Base-by-base conservation (phyloP, 192 early-diverging fungal species). In the Ambispora gerdemannii region DNA sequence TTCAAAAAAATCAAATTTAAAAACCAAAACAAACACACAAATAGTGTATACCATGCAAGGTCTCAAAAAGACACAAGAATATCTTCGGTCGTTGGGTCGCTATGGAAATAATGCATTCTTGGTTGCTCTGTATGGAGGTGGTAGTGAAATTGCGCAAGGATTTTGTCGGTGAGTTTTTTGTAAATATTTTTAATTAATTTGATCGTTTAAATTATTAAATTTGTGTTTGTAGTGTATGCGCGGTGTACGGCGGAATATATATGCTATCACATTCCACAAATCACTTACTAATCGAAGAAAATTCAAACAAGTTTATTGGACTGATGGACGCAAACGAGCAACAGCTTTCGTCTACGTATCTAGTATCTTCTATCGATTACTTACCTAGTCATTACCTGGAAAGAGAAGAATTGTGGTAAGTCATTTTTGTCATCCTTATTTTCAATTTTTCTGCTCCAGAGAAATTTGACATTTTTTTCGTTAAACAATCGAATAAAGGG, bases 181-280 rank as follows among this genome's bases (percentile, higher is more conserved):
- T 35, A 33, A 17, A 4, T 55, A 15, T 22, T 49, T 49, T 35
- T 35, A 13, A 66, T 28, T 3, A 24, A 22, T 11, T 25, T 8
- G 35, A 50, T 28, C 15, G 11, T 6, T 20, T 50, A 22, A 27
- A 25, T 19, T 31, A 43, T 4, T 0, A 8, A 22, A 52, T 52
- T 50, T 8, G 25, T 22, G 19, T 24, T 2, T 63, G 0, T 68
- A 92, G 92, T 72, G 75, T 90, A 3, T 92, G 89, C 43, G 96
- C 96, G 6, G 96, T 98, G 0, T 87, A 92, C 72, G 94, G 94
- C 28, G 94, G 95, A 19, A 89, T 87, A 11, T 98, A 95, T 68
- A 91, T 97, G 67, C 78, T 97, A 25, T 79, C 84, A 35, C 83
- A 87, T 55, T 68, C 74, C 0, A 56, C 91, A 10, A 66, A 72